These are phyloP conservation scores for Diaporthe caulivora DNA, from an alignment of 2,329 filamentous ascomycete species.

Conservation along the genomic window DNA sequence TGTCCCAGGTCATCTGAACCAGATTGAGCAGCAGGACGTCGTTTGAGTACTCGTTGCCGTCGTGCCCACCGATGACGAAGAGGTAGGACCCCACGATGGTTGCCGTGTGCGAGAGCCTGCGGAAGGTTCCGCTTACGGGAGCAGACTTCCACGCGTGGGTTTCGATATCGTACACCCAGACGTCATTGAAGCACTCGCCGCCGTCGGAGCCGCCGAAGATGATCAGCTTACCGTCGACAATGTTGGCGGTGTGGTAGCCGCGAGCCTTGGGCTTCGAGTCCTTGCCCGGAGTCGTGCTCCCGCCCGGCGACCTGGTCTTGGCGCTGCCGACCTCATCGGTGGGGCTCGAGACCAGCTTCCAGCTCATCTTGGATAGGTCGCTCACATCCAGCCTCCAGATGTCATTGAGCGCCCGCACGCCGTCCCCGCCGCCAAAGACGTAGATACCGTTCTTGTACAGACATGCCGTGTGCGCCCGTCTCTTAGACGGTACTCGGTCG, in stretches of 20 bases:
- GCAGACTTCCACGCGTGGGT: constrained; percentile 70
- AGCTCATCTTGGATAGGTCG: constrained; percentile 76
- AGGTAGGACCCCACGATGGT: constrained; percentile 78
- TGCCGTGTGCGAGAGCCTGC: constrained; percentile 75
- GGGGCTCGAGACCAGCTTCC: constrained; percentile 71
- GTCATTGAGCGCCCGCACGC: constrained; percentile 77
- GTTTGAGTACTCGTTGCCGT: constrained; percentile 77
- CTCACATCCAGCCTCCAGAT: constrained; percentile 79
- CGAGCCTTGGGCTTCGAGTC: constrained; percentile 70
- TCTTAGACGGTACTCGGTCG: constrained; percentile 69
- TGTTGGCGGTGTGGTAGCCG: constrained; percentile 80
- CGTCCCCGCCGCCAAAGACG: constrained; percentile 79
- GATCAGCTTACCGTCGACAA: constrained; percentile 79
- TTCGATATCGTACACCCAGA: constrained; percentile 80
- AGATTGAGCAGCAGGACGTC: constrained; percentile 77
- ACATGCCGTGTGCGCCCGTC: constrained; percentile 78
- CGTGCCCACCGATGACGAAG: constrained; percentile 78
- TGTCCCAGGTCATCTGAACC: constrained; percentile 81
- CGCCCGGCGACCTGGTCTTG: constrained; percentile 43
- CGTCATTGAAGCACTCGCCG: constrained; percentile 79
- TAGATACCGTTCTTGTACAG: constrained; percentile 79
- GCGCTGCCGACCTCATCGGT: constrained; percentile 23
- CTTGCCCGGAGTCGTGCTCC: constrained; percentile 39
- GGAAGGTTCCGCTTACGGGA: constrained; percentile 70
- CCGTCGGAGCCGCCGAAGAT: constrained; percentile 79